Evolutionary conservation across 345 rosid species (phyloP).

Genomic region (Citrus sp.): DNA sequence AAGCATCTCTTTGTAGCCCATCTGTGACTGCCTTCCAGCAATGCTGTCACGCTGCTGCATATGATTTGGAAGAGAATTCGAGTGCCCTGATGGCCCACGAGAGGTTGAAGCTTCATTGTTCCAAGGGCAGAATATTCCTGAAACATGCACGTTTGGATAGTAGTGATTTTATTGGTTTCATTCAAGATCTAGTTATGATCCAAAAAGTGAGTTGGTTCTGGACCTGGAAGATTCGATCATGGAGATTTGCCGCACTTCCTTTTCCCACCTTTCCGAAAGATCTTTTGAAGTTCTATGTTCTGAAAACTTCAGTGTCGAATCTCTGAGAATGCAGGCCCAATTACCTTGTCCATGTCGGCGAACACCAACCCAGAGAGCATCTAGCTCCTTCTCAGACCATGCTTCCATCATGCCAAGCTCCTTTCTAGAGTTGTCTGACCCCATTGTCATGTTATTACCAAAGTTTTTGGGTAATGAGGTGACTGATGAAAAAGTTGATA

Average conservation of each 20-base stretch:
- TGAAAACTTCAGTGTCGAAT: slow-evolving; percentile 4
- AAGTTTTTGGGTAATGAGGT: background rate
- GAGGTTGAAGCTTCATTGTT: no score
- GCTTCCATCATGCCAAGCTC: background rate
- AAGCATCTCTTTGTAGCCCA: background rate
- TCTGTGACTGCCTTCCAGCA: background rate
- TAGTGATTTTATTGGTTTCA: background rate
- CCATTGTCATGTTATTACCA: background rate
- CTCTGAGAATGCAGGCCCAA: slow-evolving; percentile 13
- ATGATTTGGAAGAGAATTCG: background rate
- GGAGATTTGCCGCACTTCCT: slow-evolving; percentile 5
- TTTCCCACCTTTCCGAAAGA: slow-evolving; percentile 11
- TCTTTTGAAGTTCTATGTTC: slow-evolving; percentile 5
- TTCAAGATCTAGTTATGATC: background rate
- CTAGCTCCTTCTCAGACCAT: slow-evolving; percentile 24
- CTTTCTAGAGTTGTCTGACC: background rate
- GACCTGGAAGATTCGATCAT: background rate
- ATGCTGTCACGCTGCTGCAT: background rate
- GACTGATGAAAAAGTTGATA: background rate
- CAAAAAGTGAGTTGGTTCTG: background rate
- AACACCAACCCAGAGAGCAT: slow-evolving; percentile 24
- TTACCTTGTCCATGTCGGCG: slow-evolving; percentile 17
- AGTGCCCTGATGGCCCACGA: background rate
- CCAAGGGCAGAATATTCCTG: background rate
- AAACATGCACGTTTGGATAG: background rate